Evolutionary conservation across 345 rosid species (phyloP).

Genomic region (Toxicodendron radicans): DNA sequence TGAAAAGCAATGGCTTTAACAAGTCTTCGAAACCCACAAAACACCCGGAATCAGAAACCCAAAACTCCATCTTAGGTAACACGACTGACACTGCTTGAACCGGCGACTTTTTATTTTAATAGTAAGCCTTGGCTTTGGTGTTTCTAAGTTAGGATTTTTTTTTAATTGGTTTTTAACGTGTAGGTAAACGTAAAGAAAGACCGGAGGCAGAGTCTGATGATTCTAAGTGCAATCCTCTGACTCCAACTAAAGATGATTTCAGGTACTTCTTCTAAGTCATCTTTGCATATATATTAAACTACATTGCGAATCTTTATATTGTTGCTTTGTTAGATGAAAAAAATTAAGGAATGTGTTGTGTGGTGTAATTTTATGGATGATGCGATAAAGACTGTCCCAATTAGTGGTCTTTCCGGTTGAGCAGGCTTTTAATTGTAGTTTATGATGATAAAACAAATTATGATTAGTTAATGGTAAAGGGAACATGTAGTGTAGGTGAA

Average conservation of each 20-base stretch:
- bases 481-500: not conserved
- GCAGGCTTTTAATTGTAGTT: not conserved
- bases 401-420: not conserved
- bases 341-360: no score
- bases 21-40: constrained; percentile 11
- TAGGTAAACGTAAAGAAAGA: constrained; percentile 90
- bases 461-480: not conserved
- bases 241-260: constrained; percentile 64
- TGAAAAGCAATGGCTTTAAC: constrained; percentile 17
- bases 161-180: constrained; percentile 1
- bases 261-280: constrained; percentile 47
- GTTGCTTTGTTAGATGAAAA: no score
- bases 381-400: no score
- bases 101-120: not conserved
- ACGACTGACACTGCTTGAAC: not conserved
- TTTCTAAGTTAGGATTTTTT: not conserved
- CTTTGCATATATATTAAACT: no score
- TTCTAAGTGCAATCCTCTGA: constrained; percentile 50
- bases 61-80: constrained; percentile 17
- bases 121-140: constrained; percentile 1
- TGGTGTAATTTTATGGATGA: no score
- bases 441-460: constrained; percentile 6
- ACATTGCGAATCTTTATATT: no score
- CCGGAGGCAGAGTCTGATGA: constrained; percentile 43
- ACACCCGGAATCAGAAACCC: not conserved